phyloP scores from a whole-genome alignment of 768 basidiomycete species.

The Lactarius hengduanensis region DNA sequence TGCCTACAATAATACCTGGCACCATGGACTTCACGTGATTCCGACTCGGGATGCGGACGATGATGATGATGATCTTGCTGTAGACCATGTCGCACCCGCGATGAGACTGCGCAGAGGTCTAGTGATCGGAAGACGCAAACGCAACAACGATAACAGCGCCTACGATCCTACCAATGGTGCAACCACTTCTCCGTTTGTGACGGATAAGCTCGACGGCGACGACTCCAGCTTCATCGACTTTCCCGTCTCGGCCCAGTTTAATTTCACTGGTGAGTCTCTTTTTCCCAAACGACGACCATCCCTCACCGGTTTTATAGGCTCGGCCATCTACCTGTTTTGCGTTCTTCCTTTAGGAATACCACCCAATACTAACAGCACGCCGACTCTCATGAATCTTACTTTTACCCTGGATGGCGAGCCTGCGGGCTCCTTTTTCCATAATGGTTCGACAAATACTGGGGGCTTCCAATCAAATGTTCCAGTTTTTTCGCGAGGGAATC shows the following conservation, averaged over 20 bases:
- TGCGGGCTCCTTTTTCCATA: slow-evolving; percentile 35
- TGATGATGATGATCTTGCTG: slow-evolving; percentile 12
- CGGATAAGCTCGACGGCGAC: slow-evolving; percentile 34
- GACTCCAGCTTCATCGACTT: slow-evolving; percentile 35
- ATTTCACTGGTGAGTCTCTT: slow-evolving; percentile 43
- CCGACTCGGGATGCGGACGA: slow-evolving; percentile 19
- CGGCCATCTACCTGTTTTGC: slow-evolving; percentile 48
- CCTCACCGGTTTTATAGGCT: slow-evolving; percentile 38
- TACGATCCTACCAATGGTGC: slow-evolving; percentile 2
- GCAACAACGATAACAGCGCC: not conserved
- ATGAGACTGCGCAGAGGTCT: not conserved
- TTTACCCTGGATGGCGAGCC: slow-evolving; percentile 43
- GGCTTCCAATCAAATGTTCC: slow-evolving; percentile 38
- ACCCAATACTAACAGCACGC: slow-evolving; percentile 32
- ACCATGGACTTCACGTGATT: slow-evolving; percentile 12
- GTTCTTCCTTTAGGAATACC: slow-evolving; percentile 37
- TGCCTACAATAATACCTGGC: slow-evolving; percentile 22
- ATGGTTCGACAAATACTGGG: slow-evolving; percentile 32
- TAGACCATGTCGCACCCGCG: not conserved
- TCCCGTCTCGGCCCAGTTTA: slow-evolving; percentile 40
- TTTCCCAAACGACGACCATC: not conserved
- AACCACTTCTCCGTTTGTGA: slow-evolving; percentile 6
- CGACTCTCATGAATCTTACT: slow-evolving; percentile 45
- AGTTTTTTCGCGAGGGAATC: slow-evolving; percentile 39
- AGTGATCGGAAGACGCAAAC: not conserved